Percentiles rank a stretch among this genome's conserved stretches.
Evolutionary conservation across 2,329 filamentous ascomycete species (phyloP).

Genomic region (Xylaria sp.): DNA sequence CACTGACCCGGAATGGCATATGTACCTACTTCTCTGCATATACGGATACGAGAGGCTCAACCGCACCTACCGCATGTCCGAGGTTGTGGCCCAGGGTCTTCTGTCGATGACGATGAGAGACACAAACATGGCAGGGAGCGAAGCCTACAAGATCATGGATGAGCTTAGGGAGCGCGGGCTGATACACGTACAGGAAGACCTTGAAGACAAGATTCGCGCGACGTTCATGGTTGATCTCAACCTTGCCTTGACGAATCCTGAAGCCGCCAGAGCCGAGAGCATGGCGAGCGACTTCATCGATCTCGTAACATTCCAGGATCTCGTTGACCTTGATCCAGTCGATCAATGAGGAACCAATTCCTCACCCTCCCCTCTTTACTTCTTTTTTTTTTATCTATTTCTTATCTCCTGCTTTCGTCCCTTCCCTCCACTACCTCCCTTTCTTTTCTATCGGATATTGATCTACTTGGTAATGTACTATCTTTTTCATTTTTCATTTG

Average conservation of each 20-base stretch:
- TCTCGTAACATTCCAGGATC: slow-evolving; percentile 52
- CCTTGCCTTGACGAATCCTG: slow-evolving; percentile 51
- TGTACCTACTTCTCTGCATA: slow-evolving; percentile 54
- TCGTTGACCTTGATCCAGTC: slow-evolving; percentile 29
- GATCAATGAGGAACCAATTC: neutral
- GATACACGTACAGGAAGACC: slow-evolving; percentile 35
- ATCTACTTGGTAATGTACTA: neutral
- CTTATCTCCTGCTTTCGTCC: too few species aligned
- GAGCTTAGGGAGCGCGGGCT: slow-evolving; percentile 47
- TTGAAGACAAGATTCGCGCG: slow-evolving; percentile 47
- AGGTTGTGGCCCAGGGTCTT: slow-evolving; percentile 50
- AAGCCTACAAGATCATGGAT: slow-evolving; percentile 49
- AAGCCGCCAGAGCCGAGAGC: slow-evolving; percentile 50
- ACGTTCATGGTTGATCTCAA: slow-evolving; percentile 54
- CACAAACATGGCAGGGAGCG: slow-evolving; percentile 46
- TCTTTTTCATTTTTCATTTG: neutral
- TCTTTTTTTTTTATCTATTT: neutral
- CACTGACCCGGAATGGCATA: slow-evolving; percentile 48
- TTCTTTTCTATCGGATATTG: neutral
- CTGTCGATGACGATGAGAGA: slow-evolving; percentile 53
- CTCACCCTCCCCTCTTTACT: too few species aligned
- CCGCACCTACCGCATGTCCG: slow-evolving; percentile 52
- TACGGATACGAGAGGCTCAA: slow-evolving; percentile 54
- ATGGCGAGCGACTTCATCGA: slow-evolving; percentile 51
- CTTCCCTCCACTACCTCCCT: too few species aligned